Conservation (phyloP, 495 filamentous ascomycete species). For the Aspergillus hancockii region DNA sequence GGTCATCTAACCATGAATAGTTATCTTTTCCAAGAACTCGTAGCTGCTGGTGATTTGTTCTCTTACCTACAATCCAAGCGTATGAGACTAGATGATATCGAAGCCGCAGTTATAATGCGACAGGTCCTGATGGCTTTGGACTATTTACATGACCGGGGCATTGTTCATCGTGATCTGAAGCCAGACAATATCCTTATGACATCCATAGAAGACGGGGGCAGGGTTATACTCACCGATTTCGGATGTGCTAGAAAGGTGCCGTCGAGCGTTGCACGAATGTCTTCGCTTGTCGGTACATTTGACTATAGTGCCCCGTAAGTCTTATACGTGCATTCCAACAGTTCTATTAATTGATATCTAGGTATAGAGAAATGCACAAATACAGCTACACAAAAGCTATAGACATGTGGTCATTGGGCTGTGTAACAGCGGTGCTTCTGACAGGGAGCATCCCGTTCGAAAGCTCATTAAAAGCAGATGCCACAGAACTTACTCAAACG, state of each 20-base stretch:
- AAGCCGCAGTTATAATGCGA: conserved; percentile 55
- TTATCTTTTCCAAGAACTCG: conserved; percentile 66
- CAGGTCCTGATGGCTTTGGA: conserved; percentile 62
- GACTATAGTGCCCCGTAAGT: conserved; percentile 75
- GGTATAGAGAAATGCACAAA: conserved; percentile 47
- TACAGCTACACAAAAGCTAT: conserved; percentile 56
- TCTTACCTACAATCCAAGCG: conserved; percentile 57
- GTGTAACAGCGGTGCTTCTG: conserved; percentile 52
- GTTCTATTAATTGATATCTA: conserved; percentile 14
- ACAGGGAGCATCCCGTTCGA: conserved; percentile 45
- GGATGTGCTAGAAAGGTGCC: conserved; percentile 57
- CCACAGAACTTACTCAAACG: conserved; percentile 19
- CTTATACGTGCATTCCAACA: conserved; percentile 17
- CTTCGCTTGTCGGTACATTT: conserved; percentile 61
- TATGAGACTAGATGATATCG: conserved; percentile 46
- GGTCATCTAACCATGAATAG: conserved; percentile 30
- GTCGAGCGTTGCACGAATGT: conserved; percentile 51
- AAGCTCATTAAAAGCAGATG: conserved; percentile 20
- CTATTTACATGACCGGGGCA: conserved; percentile 56
- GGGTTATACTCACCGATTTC: conserved; percentile 75
- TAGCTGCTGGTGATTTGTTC: conserved; percentile 65
- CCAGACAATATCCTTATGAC: conserved; percentile 70
- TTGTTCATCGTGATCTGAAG: conserved; percentile 71
- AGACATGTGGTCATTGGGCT: conserved; percentile 66
- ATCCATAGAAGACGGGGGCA: conserved; percentile 42